Evolutionary conservation across 164 flowering plant genomes (phyloP), one percentile per base, ranked within the genome.

Genomic region (Nelumbo lutea): DNA sequence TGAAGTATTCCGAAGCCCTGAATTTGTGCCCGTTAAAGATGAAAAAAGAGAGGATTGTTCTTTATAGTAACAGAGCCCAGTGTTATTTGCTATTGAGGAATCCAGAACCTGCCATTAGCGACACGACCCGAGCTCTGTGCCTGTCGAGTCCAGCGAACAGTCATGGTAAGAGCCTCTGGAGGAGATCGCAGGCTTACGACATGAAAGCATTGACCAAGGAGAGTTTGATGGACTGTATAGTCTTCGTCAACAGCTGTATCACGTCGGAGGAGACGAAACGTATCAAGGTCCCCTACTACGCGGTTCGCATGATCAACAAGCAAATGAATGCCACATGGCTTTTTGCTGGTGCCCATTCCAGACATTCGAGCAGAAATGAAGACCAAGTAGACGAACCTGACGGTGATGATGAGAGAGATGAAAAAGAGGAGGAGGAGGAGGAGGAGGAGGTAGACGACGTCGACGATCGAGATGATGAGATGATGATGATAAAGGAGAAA

Each of bases 151-250:
- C 96, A 1, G 68, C 77, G 13, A 90, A 91, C 59, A 80, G 86
- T 9, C 93, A 90, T 52, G 43, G 72, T 9, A 93, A 87, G 74
- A 89, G 96, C 67, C 75, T 90, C 6, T 93, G 98, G 98, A 89
- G 90, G 66, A 81, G 98, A 65, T 81, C 98, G 39, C 95, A 90
- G 62, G 98, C 95, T 50, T 93, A 93, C 68, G 91, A 93, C 67
- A 85, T 89, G 90, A 79, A 78, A 68, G 93, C 93, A 14, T 62
- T 90, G 78, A 81, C 87, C 3, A 87, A 75, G 71, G 98, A 90
- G 76, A 90, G 98, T 78, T 80, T 90, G 72, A 81, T 90, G 89
- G 98, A 93, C 71, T 82, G 85, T 52, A 66, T 93, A 1, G 72
- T 83, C 86, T 88, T 85, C 70, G 71, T 91, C 11, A 83, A 87